Evolutionary conservation across 805 yeast genomes (phyloP).

Genomic region (Kodamaea fukazawae): DNA sequence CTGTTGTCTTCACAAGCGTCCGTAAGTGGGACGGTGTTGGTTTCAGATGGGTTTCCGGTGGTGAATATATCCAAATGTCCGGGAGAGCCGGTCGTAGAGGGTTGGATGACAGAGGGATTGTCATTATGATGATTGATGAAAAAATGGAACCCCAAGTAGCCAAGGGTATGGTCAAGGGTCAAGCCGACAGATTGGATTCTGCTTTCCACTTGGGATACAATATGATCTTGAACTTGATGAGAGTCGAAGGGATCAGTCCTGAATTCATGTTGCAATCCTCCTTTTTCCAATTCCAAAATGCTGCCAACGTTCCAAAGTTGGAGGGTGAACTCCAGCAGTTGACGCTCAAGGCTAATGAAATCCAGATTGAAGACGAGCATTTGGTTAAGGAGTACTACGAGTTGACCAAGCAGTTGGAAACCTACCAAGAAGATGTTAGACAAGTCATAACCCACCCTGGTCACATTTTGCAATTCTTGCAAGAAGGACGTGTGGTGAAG

Average conservation of each 20-base stretch:
- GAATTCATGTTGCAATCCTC: slow-evolving; percentile 95
- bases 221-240: slow-evolving; percentile 91
- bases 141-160: slow-evolving; percentile 99
- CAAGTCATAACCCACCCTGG: slow-evolving; percentile 90
- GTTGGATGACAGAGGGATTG: slow-evolving; percentile 97
- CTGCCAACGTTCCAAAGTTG: slow-evolving; percentile 82
- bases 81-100: slow-evolving; percentile 99
- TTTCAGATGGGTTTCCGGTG: slow-evolving; percentile 99
- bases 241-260: slow-evolving; percentile 98
- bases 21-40: slow-evolving; percentile 98
- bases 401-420: slow-evolving; percentile 64
- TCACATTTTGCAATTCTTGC: slow-evolving; percentile 76
- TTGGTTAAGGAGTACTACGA: slow-evolving; percentile 81
- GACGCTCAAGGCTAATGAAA: slow-evolving; percentile 44
- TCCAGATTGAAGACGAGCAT: slow-evolving; percentile 62
- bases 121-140: slow-evolving; percentile 98
- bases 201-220: slow-evolving; percentile 97
- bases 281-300: slow-evolving; percentile 92
- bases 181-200: slow-evolving; percentile 94
- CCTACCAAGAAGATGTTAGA: slow-evolving; percentile 72
- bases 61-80: slow-evolving; percentile 99
- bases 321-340: slow-evolving; percentile 62
- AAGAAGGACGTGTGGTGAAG: slow-evolving; percentile 81
- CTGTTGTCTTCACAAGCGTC: slow-evolving; percentile 96
- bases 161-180: slow-evolving; percentile 99